Base-by-base conservation (phyloP, 805 yeast species). In the Saturnispora bothae region DNA sequence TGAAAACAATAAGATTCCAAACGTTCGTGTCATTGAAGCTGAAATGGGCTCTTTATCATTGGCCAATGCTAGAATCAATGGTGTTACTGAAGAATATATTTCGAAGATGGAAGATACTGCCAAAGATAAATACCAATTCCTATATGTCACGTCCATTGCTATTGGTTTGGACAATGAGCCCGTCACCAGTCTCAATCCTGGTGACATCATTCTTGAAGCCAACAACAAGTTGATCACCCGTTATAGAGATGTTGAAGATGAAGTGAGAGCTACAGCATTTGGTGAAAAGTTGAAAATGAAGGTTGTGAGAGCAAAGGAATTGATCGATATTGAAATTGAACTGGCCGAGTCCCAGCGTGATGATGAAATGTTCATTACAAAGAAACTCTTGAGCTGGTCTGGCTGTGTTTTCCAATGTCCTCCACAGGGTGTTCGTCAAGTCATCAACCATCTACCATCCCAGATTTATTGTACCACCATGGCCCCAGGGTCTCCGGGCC, bases 361-460 rank as follows among this genome's bases (percentile, higher is more conserved):
- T 27, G 36, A 31, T 12, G 36, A 38, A 19, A 37, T 36, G 21
- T 60, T 75, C 33, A 64, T 68, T 40, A 84, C 94, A 2, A 69
- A 72, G 28, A 77, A 78, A 39, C 63, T 84, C 28, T 78, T 83
- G 7, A 66, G 71, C 34, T 88, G 95, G 92, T 74, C 86, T 37
- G 96, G 96, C 17, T 78, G 86, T 28, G 61, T 80, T 5, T 57
- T 88, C 25, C 96, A 88, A 53, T 70, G 75, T 28, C 95, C 96
- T n/a, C 96, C 85, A 57, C 94, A 82, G 52, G 89, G 92, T 7
- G 95, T 86, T 14, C 73, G 88, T 45, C 95, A 86, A 61, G 76
- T 82, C 28, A 78, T 83, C 71, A 73, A 73, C 38, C 66, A 71
- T 40, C 63, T 84, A 37, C 95, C 94, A 10, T 78, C 89, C 14